Evolutionary conservation across 2,329 filamentous ascomycete genomes (phyloP).

Genomic region (Albophoma yamanashiensis): DNA sequence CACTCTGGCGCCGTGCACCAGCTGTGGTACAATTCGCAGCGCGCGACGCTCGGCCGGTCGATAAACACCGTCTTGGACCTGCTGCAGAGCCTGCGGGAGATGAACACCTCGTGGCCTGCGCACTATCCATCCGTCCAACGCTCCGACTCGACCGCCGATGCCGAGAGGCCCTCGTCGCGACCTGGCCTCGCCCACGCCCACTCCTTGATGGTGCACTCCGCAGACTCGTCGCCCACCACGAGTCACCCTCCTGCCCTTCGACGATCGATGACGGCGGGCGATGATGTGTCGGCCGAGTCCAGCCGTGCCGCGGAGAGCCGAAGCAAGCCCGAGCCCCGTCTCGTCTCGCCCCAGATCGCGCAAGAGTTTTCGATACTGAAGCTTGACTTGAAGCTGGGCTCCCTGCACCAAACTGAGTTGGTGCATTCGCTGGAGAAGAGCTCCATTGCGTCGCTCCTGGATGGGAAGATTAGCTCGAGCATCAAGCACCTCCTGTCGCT

Average conservation of each 20-base stretch:
- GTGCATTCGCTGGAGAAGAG: constrained; percentile 91
- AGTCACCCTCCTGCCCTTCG: constrained; percentile 41
- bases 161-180: constrained; percentile 39
- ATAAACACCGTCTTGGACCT: constrained; percentile 82
- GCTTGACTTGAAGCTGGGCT: constrained; percentile 82
- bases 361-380: constrained; percentile 95
- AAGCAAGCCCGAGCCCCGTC: constrained; percentile 57
- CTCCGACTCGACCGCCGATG: constrained; percentile 30
- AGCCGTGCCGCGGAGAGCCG: constrained; percentile 59
- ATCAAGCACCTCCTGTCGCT: constrained; percentile 81
- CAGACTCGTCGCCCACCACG: constrained; percentile 23
- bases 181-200: constrained; percentile 55
- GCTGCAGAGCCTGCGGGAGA: constrained; percentile 72
- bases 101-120: constrained; percentile 87
- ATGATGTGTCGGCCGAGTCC: constrained; percentile 50
- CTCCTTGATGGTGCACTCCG: constrained; percentile 42
- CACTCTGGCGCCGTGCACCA: constrained; percentile 83
- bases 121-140: constrained; percentile 83
- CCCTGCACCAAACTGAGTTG: constrained; percentile 76
- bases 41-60: constrained; percentile 73
- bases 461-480: constrained; percentile 89
- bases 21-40: constrained; percentile 89
- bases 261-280: constrained; percentile 63
- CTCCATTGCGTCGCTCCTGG: constrained; percentile 80
- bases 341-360: constrained; percentile 85